Percentiles rank a stretch among this genome's conserved stretches.
phyloP scores from a whole-genome alignment of 2,329 filamentous ascomycete species.

The Fusarium sp. region DNA sequence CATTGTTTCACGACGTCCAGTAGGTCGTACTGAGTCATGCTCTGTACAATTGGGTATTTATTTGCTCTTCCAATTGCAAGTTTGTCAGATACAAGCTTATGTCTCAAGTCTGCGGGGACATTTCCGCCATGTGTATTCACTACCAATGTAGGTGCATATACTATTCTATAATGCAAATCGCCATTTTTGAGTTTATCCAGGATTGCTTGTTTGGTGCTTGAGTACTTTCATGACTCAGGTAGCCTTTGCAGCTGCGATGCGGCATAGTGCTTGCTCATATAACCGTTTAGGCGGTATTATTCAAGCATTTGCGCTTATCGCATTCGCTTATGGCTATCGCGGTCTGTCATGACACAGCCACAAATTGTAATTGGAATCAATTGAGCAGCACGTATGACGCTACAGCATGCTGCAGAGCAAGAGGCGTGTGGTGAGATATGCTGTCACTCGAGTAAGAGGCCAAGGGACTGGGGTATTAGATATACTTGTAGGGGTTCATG shows the following conservation, averaged over 20 bases:
- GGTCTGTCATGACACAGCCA: conserved; percentile 4
- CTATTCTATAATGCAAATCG: background rate
- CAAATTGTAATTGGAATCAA: conserved; percentile 14
- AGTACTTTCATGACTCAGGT: background rate
- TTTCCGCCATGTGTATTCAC: conserved; percentile 17
- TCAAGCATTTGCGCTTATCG: conserved; percentile 3
- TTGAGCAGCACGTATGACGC: conserved; percentile 23
- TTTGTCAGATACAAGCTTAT: background rate
- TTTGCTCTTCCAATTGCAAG: background rate
- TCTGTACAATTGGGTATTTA: background rate
- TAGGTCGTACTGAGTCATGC: background rate
- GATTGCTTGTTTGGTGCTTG: background rate
- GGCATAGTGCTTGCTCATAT: conserved; percentile 1
- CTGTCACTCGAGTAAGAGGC: conserved; percentile 29
- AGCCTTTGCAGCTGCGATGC: conserved; percentile 1
- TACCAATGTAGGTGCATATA: background rate
- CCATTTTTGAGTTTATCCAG: conserved; percentile 10
- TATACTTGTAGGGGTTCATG: conserved; percentile 99
- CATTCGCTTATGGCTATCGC: conserved; percentile 6
- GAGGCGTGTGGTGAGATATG: conserved; percentile 26
- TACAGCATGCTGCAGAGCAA: conserved; percentile 14
- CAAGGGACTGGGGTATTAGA: conserved; percentile 58
- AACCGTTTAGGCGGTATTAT: conserved; percentile 8
- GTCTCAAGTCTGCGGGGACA: background rate
- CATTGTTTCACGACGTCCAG: background rate